Evolutionary conservation across 1,284 basidiomycete genomes (phyloP), one percentile per base, ranked within the genome.

Genomic region (Austropuccinia psidii): DNA sequence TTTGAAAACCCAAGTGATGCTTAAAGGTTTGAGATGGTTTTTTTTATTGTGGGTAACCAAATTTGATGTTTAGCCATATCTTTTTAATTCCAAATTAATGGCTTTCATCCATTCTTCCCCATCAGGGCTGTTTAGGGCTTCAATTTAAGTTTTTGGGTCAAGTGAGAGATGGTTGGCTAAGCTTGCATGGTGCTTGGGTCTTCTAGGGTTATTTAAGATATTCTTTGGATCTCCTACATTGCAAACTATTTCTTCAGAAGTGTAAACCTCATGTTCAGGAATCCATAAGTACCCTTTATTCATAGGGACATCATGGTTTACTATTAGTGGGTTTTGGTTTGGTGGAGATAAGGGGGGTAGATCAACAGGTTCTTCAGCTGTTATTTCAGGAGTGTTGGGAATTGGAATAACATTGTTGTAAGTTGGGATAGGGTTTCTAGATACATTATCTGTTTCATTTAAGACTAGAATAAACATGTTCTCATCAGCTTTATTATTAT

Each of bases 111-210:
- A 35, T 5, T 31, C 47, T 31, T 50, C 37, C 19, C 5, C 3
- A 4, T 33, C 27, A 4, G 4, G 29, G 3, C 15, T 3, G 45
- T 4, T 33, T 29, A 33, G 21, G 13, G 43, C 67, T 24, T 70
- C 49, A 31, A 58, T 57, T 13, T 43, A 70, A n/a, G 39, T 41
- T 49, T 33, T 47, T 9, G 67, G 67, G 19, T 62, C 37, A 15
- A 31, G 35, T 11, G 37, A 39, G 13, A 60, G 15, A 35, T 60
- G 37, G 3, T 3, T 24, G 17, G 43, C 17, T 4, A 39, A 33
- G 19, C 47, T 62, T 17, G 60, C 60, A 5, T 37, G 31, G 60
- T 62, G 60, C 4, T 24, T 24, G 15, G 19, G 27, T n/a, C 41
- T n/a, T 17, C 41, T 11, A 29, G 60, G 47, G 6, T 24, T 15